Conservation (phyloP, 345 rosid genomes). For the Linum lewisii region DNA sequence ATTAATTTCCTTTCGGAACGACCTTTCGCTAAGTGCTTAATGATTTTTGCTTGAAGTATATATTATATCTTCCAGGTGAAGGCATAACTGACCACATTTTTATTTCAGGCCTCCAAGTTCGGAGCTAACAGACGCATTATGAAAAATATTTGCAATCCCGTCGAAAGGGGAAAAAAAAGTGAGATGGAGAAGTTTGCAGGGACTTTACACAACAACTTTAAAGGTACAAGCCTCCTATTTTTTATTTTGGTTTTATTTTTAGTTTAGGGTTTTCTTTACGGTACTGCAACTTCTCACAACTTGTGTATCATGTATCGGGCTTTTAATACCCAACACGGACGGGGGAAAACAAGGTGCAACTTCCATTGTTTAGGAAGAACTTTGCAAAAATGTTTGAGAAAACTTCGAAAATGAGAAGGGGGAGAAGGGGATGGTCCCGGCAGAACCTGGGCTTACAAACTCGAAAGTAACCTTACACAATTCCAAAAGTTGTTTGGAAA, state of each 20-base stretch:
- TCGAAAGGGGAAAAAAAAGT: conserved; percentile 88
- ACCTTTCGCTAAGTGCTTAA: no score
- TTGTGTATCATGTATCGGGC: no score
- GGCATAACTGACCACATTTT: neutral
- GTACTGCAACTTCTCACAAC: no score
- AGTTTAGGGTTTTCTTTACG: no score
- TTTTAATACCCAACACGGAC: no score
- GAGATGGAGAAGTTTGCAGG: conserved; percentile 98
- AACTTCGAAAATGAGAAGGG: conserved; percentile 88
- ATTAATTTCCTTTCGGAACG: no score
- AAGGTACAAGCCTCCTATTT: no score
- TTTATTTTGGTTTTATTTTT: no score
- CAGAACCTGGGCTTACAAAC: conserved; percentile 99
- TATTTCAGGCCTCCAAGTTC: conserved; percentile 56
- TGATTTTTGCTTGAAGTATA: no score
- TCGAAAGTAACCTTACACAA: conserved; percentile 54
- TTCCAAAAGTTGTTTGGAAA: neutral
- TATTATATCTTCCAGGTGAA: no score
- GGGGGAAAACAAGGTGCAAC: conserved; percentile 99
- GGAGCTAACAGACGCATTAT: conserved; percentile 79
- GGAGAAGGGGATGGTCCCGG: conserved; percentile 86
- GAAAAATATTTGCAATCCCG: conserved; percentile 94
- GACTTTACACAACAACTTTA: conserved; percentile 88
- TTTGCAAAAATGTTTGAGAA: conserved; percentile 95
- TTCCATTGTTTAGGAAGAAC: conserved; percentile 96